phyloP scores from a whole-genome alignment of 257 asterid species.

The Salvia rosmarinus region DNA sequence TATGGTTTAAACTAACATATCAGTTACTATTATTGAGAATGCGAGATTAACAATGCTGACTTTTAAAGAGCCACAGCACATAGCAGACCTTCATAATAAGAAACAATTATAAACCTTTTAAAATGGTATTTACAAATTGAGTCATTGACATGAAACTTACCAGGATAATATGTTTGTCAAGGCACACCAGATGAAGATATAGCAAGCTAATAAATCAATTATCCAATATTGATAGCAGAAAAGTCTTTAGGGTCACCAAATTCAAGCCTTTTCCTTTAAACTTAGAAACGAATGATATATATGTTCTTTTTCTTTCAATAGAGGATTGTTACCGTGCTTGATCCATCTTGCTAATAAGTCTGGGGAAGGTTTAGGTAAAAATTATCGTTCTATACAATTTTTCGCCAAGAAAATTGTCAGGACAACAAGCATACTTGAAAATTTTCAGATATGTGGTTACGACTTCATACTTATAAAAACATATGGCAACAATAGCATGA shows the following conservation, averaged over 20 bases:
- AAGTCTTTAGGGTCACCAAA: background rate
- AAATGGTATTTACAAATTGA: background rate
- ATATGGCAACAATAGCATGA: background rate
- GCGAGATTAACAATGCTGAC: background rate
- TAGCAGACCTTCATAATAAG: background rate
- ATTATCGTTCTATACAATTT: background rate
- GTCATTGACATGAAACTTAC: background rate
- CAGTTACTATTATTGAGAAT: background rate
- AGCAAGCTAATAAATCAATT: background rate
- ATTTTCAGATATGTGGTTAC: background rate
- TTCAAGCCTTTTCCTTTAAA: background rate
- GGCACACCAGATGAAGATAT: background rate
- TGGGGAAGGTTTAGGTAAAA: background rate
- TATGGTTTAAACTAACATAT: background rate
- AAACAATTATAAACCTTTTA: background rate
- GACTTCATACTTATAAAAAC: background rate
- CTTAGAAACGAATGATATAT: background rate
- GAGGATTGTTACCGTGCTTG: background rate
- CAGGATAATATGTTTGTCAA: conserved; percentile 9
- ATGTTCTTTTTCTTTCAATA: background rate
- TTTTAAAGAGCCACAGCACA: background rate
- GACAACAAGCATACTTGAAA: background rate
- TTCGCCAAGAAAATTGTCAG: background rate
- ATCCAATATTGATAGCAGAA: background rate
- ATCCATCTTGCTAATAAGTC: background rate